Evolutionary conservation across 139 green algal species (phyloP), one percentile per base, ranked within the genome.

Genomic region (Chlorella sorokiniana): DNA sequence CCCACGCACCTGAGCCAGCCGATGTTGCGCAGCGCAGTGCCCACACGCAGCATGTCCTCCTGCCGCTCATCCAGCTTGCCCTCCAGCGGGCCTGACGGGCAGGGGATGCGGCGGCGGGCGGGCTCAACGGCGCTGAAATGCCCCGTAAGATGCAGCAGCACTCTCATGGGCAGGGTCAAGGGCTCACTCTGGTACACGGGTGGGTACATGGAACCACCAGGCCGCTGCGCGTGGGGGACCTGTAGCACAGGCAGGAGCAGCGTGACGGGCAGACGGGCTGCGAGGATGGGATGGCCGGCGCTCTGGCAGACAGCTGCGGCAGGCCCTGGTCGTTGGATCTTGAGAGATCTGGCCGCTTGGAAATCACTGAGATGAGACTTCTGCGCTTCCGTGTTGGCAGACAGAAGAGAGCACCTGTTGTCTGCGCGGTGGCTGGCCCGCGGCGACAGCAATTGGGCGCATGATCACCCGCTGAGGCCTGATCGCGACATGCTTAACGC

Each of bases 21-120:
- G 72, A 93, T 78, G 31, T 88, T 88, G 54, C 84, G 79, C 54
- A 88, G 79, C 0, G 84, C 84, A 2, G 84, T 88, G 42, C 84
- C 84, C 54, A 88, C 69, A 16, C 79, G 71, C 45, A 88, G 62
- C 62, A 82, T 69, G 54, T 79, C 73, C 37, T 79, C 73, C 54
- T 79, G 71, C 51, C 35, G 51, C 71, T 52, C 51, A 33, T 65
- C 54, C 33, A 78, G 51, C 51, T 65, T 65, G 48, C 71, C 69
- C 71, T 78, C 71, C 31, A 33, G 35, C 0, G 71, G 71, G 51
- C 48, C 71, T 78, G 71, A 22, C 22, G n/a, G 5, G n/a, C 25
- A 40, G 37, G 44, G 20, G 11, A 45, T 70, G 61, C 2, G 61
- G 61, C 27, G 52, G 52, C 6, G 52, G 25, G 52, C 22, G 52